A percentile compares a stretch with the other conserved stretches of the same genome.
phyloP scores from a whole-genome alignment of 1,139 yeast species.

The Diutina sp. region DNA sequence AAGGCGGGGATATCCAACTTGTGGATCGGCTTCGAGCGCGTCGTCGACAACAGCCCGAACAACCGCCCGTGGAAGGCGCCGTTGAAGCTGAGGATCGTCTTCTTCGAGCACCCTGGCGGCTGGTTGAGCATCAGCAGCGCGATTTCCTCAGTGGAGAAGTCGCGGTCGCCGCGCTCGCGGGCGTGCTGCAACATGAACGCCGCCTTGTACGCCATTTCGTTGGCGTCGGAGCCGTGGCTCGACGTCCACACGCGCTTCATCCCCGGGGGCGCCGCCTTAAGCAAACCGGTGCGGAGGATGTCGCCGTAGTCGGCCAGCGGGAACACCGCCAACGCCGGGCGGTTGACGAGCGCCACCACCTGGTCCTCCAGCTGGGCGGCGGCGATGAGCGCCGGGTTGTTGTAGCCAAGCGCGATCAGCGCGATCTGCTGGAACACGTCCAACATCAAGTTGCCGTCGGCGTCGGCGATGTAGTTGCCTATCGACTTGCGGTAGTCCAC shows the following conservation, averaged over 20 bases:
- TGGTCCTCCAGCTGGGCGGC: slow-evolving; percentile 53
- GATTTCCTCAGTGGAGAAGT: slow-evolving; percentile 44
- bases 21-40: slow-evolving; percentile 66
- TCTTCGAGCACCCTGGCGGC: slow-evolving; percentile 56
- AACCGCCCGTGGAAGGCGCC: slow-evolving; percentile 68
- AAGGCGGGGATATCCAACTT: slow-evolving; percentile 67
- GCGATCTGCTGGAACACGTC: slow-evolving; percentile 67
- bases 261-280: slow-evolving; percentile 62
- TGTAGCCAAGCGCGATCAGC: slow-evolving; percentile 64
- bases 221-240: slow-evolving; percentile 63
- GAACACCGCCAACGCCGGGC: slow-evolving; percentile 69
- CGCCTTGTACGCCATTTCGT: slow-evolving; percentile 67
- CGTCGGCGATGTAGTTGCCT: slow-evolving; percentile 66
- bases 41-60: slow-evolving; percentile 61
- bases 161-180: slow-evolving; percentile 40
- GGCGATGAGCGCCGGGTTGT: slow-evolving; percentile 54
- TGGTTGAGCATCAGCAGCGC: slow-evolving; percentile 51
- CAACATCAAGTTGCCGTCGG: slow-evolving; percentile 50
- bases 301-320: slow-evolving; percentile 44
- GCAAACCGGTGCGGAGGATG: slow-evolving; percentile 41
- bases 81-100: slow-evolving; percentile 57
- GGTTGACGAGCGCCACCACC: slow-evolving; percentile 54
- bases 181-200: slow-evolving; percentile 65
- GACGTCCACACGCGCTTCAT: slow-evolving; percentile 57
- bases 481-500: slow-evolving; percentile 50